phyloP scores from a whole-genome alignment of 192 early-diverging fungal species.

The Mortierella alpina region DNA sequence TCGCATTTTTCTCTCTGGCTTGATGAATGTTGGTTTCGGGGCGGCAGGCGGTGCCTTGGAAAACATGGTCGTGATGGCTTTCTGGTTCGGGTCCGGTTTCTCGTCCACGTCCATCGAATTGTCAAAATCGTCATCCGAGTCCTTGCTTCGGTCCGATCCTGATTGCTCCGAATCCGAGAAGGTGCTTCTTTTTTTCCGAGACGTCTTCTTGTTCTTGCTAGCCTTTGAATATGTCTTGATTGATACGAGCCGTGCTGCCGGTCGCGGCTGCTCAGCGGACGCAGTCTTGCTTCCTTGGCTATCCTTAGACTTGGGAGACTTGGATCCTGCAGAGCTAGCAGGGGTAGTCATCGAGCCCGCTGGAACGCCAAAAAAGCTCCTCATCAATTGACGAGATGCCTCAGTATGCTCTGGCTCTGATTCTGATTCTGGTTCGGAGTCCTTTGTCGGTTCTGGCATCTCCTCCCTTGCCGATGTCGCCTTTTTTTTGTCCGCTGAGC shows the following conservation, averaged over 20 bases:
- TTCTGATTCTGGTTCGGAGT: slow-evolving; percentile 13
- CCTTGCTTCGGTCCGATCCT: slow-evolving; percentile 4
- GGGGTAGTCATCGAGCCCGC: not conserved
- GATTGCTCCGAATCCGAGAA: slow-evolving; percentile 26
- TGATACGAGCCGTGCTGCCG: not conserved
- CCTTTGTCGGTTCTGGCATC: not conserved
- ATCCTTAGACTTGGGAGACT: not conserved
- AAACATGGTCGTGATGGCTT: slow-evolving; percentile 43
- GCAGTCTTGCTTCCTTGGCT: not conserved
- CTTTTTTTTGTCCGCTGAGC: not conserved
- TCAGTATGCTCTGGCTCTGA: not conserved
- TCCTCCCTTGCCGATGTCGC: not conserved
- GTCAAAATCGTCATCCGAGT: slow-evolving; percentile 21
- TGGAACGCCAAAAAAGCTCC: slow-evolving; percentile 4
- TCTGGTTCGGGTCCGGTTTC: slow-evolving; percentile 44
- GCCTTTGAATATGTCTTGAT: not conserved
- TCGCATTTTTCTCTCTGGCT: slow-evolving; percentile 1
- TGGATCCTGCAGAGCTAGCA: not conserved
- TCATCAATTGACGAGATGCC: slow-evolving; percentile 7
- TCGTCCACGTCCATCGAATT: slow-evolving; percentile 14
- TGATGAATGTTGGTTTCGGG: not conserved
- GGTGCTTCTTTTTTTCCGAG: not conserved
- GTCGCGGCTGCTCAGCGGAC: not conserved
- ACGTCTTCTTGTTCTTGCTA: slow-evolving; percentile 8
- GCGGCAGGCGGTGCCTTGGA: not conserved